Conservation (phyloP, 495 filamentous ascomycete species). For the Extremus antarcticus region DNA sequence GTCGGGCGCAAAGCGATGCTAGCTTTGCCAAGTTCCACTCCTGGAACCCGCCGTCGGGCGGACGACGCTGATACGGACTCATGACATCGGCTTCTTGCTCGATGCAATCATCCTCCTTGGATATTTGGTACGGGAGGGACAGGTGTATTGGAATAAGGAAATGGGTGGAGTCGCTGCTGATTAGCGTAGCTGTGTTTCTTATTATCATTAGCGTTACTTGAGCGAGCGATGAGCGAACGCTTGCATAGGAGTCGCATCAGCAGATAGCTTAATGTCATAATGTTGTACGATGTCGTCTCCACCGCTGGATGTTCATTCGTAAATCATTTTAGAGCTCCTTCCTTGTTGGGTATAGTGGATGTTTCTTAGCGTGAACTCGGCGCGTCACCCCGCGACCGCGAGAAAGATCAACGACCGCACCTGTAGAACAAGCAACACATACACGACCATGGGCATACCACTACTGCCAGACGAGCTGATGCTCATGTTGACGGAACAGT, state of each 20-base stretch:
- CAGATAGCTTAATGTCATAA: background rate
- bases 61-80: background rate
- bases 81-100: background rate
- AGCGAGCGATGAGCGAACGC: background rate
- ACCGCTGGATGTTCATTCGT: background rate
- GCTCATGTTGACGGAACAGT: constrained; percentile 17
- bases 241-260: too few relatives aligned
- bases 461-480: constrained; percentile 17
- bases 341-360: background rate
- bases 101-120: background rate
- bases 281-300: background rate
- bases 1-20: background rate
- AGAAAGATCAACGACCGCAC: background rate
- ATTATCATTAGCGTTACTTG: background rate
- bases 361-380: background rate
- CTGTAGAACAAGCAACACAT: background rate
- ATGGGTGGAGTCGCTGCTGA: background rate
- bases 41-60: background rate
- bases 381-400: background rate
- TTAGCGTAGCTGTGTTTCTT: background rate
- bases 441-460: constrained; percentile 8
- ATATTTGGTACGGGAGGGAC: background rate
- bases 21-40: background rate
- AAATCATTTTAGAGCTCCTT: background rate
- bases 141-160: background rate